These are phyloP conservation scores for Daldinia loculata DNA, from an alignment of 495 filamentous ascomycete species.

Conservation along the genomic window DNA sequence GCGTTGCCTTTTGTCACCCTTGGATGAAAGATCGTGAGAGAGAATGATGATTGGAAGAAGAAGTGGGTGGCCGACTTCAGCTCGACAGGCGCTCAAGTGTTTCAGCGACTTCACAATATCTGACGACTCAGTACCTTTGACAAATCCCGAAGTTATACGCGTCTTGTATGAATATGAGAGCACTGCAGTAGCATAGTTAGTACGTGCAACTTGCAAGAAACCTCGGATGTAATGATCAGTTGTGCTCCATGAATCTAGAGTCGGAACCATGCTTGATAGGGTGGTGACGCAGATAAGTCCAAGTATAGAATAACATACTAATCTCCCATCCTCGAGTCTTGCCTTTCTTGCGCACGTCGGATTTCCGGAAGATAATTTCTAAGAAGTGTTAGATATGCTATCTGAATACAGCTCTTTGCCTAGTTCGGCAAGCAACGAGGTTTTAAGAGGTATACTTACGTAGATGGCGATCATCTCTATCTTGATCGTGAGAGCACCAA, in stretches of 20 bases:
- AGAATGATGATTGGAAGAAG: slow-evolving; percentile 64
- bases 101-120: slow-evolving; percentile 57
- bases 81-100: slow-evolving; percentile 55
- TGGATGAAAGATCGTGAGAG: slow-evolving; percentile 57
- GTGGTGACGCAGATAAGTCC: neutral
- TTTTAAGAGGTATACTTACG: slow-evolving; percentile 46
- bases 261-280: neutral
- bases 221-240: neutral
- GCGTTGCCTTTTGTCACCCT: slow-evolving; percentile 63
- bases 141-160: slow-evolving; percentile 61
- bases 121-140: slow-evolving; percentile 62
- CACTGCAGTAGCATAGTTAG: slow-evolving; percentile 36
- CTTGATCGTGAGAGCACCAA: slow-evolving; percentile 62
- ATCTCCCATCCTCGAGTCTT: slow-evolving; percentile 65
- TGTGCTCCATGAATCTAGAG: neutral
- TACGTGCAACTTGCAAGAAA: neutral
- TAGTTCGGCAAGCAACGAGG: neutral
- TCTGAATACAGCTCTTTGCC: neutral
- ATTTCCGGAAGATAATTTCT: slow-evolving; percentile 66
- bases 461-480: slow-evolving; percentile 60
- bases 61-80: slow-evolving; percentile 60
- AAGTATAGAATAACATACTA: slow-evolving; percentile 35
- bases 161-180: slow-evolving; percentile 63
- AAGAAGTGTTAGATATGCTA: slow-evolving; percentile 19
- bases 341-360: slow-evolving; percentile 66